Percentiles rank a stretch among this genome's conserved stretches.
Conservation (phyloP, 1,284 basidiomycete species). For the Apiotrichum sp. region DNA sequence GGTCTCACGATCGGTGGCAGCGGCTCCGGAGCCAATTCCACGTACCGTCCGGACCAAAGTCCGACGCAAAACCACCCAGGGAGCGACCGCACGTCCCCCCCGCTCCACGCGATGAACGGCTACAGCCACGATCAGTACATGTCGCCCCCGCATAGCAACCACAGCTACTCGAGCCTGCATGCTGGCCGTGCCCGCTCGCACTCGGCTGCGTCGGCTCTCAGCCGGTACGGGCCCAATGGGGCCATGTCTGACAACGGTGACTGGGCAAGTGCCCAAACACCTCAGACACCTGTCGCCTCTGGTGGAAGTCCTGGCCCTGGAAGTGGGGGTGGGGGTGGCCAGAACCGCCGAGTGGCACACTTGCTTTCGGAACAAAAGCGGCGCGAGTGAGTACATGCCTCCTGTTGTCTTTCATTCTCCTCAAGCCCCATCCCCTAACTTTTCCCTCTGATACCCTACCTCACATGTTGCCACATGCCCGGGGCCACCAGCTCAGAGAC, state of each 20-base stretch:
- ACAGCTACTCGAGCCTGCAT: not conserved
- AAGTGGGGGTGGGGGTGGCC: constrained; percentile 21
- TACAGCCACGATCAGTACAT: constrained; percentile 2
- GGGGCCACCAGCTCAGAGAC: no score
- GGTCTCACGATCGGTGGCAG: constrained; percentile 1
- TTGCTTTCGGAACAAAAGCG: constrained; percentile 44
- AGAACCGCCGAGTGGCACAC: constrained; percentile 39
- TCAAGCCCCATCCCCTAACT: not conserved
- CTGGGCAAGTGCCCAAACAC: constrained; percentile 10
- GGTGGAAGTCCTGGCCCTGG: constrained; percentile 1
- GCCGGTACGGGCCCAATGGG: constrained; percentile 1
- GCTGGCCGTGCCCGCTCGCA: constrained; percentile 13
- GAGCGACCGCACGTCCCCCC: not conserved
- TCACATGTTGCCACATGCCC: not conserved
- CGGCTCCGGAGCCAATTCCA: not conserved
- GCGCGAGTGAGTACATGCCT: constrained; percentile 34
- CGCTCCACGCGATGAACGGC: constrained; percentile 4
- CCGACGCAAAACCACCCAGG: not conserved
- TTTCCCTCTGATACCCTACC: not conserved
- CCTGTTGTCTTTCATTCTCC: not conserved
- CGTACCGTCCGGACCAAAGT: constrained; percentile 5
- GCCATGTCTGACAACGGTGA: constrained; percentile 6
- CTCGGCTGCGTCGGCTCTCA: constrained; percentile 11
- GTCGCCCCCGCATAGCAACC: not conserved
- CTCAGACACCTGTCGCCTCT: not conserved